Evolutionary conservation across 2,329 filamentous ascomycete genomes (phyloP), one percentile per base, ranked within the genome.

Genomic region (Emergomyces pasteurianus): DNA sequence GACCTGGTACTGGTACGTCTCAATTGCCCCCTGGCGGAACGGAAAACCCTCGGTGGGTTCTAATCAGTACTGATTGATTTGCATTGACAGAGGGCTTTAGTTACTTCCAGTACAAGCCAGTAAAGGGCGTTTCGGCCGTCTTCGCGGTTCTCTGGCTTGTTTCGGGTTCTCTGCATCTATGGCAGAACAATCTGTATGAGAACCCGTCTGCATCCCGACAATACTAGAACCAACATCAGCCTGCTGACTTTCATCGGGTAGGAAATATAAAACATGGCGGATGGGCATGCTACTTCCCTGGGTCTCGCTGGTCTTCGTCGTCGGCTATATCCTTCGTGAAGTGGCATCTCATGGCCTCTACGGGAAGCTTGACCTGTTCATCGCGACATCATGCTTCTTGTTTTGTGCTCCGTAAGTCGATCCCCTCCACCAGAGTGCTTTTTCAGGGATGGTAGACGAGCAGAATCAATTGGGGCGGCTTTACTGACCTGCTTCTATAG

Each of bases 241-340:
- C 28, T 38, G 12, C 65, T 63, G 64, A 65, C 31, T 10, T n/a
- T 47, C 28, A 31, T 31, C 58, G 3, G n/a, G 55, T 50, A 73
- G 75, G 59, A 72, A 70, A 63, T 74, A 72, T 61, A 72, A 71
- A 55, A 73, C 73, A 10, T 77, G 74, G 73, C 72, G 72, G 59
- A 72, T 77, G 58, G 75, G 74, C 0, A 72, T 74, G 31, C 61
- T 76, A 23, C 65, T 77, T 9, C 74, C 75, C 14, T 77, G 75
- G 75, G 73, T 74, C 8, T 73, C 73, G 1, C 54, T 73, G 2
- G 67, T 77, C 18, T 77, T 77, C 60, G 71, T 71, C 1, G 69
- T 65, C 26, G 75, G 75, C 16, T 77, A 76, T 47, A 65, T 71
- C 40, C 65, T 70, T 50, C 72, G 75, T 14, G 67, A 72, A 23